Evolutionary conservation across 495 filamentous ascomycete species (phyloP).

Genomic region (Xylaria intraflava): DNA sequence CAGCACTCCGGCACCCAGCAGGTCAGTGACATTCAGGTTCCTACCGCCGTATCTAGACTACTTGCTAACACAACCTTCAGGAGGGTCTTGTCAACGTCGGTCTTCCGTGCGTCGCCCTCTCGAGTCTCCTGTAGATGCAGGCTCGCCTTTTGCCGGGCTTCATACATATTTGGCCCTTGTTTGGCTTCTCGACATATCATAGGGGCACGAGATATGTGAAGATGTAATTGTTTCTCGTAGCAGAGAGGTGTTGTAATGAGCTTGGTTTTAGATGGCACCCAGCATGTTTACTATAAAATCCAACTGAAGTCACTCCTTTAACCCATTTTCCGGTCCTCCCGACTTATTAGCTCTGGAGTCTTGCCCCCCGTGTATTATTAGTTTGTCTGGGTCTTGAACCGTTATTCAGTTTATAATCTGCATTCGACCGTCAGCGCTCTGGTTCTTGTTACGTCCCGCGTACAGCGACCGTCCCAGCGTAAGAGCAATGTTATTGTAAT

Average conservation of each 20-base stretch:
- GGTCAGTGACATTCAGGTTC: constrained; percentile 17
- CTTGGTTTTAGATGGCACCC: constrained; percentile 13
- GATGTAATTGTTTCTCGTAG: constrained; percentile 21
- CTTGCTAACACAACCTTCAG: constrained; percentile 19
- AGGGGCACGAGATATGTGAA: constrained; percentile 23
- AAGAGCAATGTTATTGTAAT: no score
- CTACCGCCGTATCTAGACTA: background rate
- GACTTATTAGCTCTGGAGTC: no score
- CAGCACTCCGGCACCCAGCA: constrained; percentile 36
- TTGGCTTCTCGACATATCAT: constrained; percentile 17
- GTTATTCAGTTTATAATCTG: no score
- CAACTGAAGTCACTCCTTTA: constrained; percentile 29
- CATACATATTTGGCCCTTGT: constrained; percentile 13
- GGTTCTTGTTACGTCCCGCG: no score
- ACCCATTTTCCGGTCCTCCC: no score
- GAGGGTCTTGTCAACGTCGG: constrained; percentile 38
- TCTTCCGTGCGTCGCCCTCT: constrained; percentile 47
- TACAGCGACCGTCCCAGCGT: no score
- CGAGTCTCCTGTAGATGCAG: constrained; percentile 42
- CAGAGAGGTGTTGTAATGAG: constrained; percentile 11
- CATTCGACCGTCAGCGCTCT: no score
- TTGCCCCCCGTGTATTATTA: no score
- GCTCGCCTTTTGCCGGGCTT: constrained; percentile 3
- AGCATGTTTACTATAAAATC: constrained; percentile 25
- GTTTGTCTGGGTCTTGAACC: no score